Base-by-base conservation (phyloP, 225 moss, liverwort and hornwort genomes). In the Asterella californica region DNA sequence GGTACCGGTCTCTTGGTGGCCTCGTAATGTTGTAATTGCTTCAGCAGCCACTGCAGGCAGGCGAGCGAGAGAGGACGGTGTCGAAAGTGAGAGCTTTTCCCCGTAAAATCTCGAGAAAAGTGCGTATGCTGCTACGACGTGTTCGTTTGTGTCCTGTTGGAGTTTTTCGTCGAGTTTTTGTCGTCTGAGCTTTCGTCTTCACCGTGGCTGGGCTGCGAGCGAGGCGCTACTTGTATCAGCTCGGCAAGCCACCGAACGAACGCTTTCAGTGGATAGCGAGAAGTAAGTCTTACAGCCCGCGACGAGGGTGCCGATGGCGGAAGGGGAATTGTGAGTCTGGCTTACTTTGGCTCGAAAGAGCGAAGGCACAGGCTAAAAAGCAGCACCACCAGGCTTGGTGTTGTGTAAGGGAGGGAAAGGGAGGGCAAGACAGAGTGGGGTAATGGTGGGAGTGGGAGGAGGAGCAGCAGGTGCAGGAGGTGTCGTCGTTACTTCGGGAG, bases 281-380 rank as follows among this genome's bases (percentile, higher is more conserved):
- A 17, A 9, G 22, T 8, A 38, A 38, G 42, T 71, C 14, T 12
- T 25, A 71, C 27, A 47, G 71, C 71, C 11, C 71, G 22, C 25
- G 32, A 18, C 17, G 74, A 32, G 74, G 50, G 32, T 74, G 32
- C 50, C 52, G 76, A 76, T 76, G 76, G 76, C 59, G 76, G 76
- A 76, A 76, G 76, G 76, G 59, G 76, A 76, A 76, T 76, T 76
- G 59, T 76, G 76, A 76, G 75, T 59, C 34, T 59, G 33, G 75
- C 32, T 21, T 48, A 30, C 74, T 52, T 52, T 74, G 52, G 74
- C 74, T 74, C 74, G 52, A 19, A 73, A 74, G 74, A 52, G 74
- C 50, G 32, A 54, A 53, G 74, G 74, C 36, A 22, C 30, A 59
- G 37, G 21, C 19, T 18, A 46, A 5, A 46, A 27, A 53, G 32